A percentile compares a stretch with the other conserved stretches of the same genome.
These are phyloP conservation scores for Zizania latifolia DNA, from an alignment of 176 grass and related monocot species.

Conservation along the genomic window DNA sequence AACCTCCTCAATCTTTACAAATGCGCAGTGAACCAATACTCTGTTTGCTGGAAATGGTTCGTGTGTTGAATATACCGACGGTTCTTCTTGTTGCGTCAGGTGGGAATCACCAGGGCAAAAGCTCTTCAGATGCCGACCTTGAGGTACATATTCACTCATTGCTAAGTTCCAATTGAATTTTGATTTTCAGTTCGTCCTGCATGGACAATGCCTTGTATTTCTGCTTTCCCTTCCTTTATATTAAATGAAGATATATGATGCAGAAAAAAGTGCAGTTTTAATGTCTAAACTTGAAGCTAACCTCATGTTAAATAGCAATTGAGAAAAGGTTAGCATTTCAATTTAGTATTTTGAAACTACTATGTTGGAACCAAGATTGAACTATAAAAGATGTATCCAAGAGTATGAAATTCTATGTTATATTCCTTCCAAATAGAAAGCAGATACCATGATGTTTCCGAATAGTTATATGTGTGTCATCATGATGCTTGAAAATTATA, in stretches of 20 bases:
- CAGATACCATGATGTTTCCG: background rate
- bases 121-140: constrained; percentile 40
- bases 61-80: constrained; percentile 51
- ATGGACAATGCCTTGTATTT: background rate
- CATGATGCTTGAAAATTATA: background rate
- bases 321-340: background rate
- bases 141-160: constrained; percentile 47
- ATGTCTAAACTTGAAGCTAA: background rate
- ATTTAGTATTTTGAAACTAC: background rate
- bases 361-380: background rate
- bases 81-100: constrained; percentile 56
- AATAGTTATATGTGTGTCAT: background rate
- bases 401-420: background rate
- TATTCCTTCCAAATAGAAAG: background rate
- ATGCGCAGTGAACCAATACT: constrained; percentile 60
- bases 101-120: constrained; percentile 36
- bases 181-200: background rate
- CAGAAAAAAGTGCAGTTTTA: background rate
- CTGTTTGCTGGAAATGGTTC: constrained; percentile 78
- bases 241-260: background rate
- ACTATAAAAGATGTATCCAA: background rate
- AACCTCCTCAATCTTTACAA: constrained; percentile 55
- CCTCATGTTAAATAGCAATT: background rate
- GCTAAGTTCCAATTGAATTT: background rate
- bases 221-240: background rate